A percentile compares a stretch with the other conserved stretches of the same genome.
phyloP scores from a whole-genome alignment of 768 basidiomycete species.

The Lentinula boryana region DNA sequence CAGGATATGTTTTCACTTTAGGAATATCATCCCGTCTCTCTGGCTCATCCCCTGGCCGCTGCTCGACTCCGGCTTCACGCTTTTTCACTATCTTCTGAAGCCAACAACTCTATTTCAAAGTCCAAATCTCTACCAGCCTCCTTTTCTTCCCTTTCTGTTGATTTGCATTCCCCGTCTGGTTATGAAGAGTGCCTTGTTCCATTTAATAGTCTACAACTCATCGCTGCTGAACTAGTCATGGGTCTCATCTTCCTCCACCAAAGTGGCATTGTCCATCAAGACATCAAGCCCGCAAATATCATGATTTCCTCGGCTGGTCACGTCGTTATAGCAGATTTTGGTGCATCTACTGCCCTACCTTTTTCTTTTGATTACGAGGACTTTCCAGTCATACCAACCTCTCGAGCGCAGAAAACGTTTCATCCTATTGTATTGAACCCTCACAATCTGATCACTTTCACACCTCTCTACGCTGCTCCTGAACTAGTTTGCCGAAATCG shows the following conservation, averaged over 20 bases:
- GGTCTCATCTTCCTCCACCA: slow-evolving; percentile 40
- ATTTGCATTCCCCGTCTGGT: not conserved
- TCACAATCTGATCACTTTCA: slow-evolving; percentile 22
- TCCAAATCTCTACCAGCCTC: not conserved
- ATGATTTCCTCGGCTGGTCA: slow-evolving; percentile 44
- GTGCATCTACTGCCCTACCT: slow-evolving; percentile 33
- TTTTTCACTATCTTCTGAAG: slow-evolving; percentile 1
- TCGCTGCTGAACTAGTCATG: slow-evolving; percentile 26
- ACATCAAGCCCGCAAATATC: slow-evolving; percentile 65
- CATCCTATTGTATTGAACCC: slow-evolving; percentile 16
- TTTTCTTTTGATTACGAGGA: slow-evolving; percentile 4
- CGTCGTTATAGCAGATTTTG: slow-evolving; percentile 58
- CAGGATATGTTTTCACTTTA: slow-evolving; percentile 6
- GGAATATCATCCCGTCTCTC: slow-evolving; percentile 26
- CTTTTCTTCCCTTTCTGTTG: not conserved
- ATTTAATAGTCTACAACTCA: slow-evolving; percentile 18
- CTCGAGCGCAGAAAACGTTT: not conserved
- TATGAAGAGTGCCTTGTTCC: not conserved
- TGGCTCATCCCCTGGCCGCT: slow-evolving; percentile 23
- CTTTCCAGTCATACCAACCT: slow-evolving; percentile 1
- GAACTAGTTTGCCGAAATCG: slow-evolving; percentile 21
- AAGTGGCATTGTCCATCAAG: slow-evolving; percentile 61
- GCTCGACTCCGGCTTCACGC: slow-evolving; percentile 15
- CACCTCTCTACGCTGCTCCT: slow-evolving; percentile 29
- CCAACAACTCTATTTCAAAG: slow-evolving; percentile 7